These are phyloP conservation scores for Aspergillus ellipticus DNA, from an alignment of 495 filamentous ascomycete species.

Conservation along the genomic window DNA sequence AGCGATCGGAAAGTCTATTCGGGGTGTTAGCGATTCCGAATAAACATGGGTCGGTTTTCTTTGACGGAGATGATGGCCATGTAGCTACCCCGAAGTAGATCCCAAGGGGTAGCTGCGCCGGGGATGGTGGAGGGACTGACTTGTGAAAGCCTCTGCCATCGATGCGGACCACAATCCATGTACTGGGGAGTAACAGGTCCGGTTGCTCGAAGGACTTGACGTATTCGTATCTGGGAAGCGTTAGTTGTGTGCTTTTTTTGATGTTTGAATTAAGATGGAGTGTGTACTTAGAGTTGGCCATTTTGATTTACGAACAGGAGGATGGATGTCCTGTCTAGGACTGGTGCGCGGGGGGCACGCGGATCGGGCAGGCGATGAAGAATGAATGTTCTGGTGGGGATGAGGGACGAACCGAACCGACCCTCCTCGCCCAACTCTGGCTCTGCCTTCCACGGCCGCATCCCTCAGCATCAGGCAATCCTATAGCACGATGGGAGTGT, in stretches of 20 bases:
- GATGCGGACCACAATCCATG: conserved; percentile 89
- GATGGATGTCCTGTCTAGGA: neutral
- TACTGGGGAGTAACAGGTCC: conserved; percentile 77
- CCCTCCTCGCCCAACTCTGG: neutral
- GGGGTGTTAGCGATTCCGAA: conserved; percentile 5
- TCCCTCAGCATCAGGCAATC: too few species aligned
- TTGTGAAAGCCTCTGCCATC: conserved; percentile 92
- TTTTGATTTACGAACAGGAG: neutral
- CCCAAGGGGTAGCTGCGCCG: neutral
- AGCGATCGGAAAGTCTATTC: conserved; percentile 69
- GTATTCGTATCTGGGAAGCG: conserved; percentile 71
- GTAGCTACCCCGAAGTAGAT: neutral
- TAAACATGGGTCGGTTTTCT: neutral
- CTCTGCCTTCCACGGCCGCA: neutral
- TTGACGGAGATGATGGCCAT: neutral
- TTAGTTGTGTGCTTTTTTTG: neutral
- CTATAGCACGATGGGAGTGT: too few species aligned
- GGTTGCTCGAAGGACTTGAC: conserved; percentile 83
- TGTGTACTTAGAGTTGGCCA: conserved; percentile 59
- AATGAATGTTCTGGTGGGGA: neutral
- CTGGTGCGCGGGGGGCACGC: neutral
- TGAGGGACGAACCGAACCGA: neutral
- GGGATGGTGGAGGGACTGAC: conserved; percentile 40
- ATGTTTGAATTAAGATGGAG: neutral
- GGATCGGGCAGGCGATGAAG: neutral